phyloP scores from a whole-genome alignment of 2,329 filamentous ascomycete species.

The Ophiobolus disseminans region DNA sequence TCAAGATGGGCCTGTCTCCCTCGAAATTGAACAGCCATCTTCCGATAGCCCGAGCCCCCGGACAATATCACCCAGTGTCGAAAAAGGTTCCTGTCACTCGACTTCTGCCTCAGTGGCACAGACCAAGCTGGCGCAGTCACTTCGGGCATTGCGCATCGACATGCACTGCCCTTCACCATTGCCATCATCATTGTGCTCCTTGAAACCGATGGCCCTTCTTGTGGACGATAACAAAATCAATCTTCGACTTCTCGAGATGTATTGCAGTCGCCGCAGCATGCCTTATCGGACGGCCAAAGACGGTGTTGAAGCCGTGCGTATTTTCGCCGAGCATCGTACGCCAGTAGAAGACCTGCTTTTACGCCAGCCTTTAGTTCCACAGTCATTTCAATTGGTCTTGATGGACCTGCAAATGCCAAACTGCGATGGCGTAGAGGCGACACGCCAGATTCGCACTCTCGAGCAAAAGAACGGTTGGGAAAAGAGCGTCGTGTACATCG shows the following conservation, averaged over 20 bases:
- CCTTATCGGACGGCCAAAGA: constrained; percentile 50
- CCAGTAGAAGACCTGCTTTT: constrained; percentile 10
- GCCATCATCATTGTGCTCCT: background rate
- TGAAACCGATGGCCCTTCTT: constrained; percentile 44
- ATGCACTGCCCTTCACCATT: background rate
- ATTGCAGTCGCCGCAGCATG: constrained; percentile 52
- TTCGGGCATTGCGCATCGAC: constrained; percentile 14
- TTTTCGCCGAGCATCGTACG: constrained; percentile 30
- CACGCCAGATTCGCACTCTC: constrained; percentile 40
- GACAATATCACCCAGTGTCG: too few relatives aligned
- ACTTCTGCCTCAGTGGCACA: too few relatives aligned
- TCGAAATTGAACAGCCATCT: too few relatives aligned
- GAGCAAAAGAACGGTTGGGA: constrained; percentile 36
- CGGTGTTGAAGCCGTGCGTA: constrained; percentile 50
- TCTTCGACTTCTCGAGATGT: constrained; percentile 56
- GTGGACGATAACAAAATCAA: constrained; percentile 58
- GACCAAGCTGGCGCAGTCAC: constrained; percentile 15
- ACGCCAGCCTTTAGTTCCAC: constrained; percentile 1
- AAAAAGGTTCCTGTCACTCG: too few relatives aligned
- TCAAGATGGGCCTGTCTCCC: too few relatives aligned
- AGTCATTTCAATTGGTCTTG: constrained; percentile 45
- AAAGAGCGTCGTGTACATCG: constrained; percentile 39
- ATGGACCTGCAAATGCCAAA: constrained; percentile 54
- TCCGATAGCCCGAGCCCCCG: too few relatives aligned
- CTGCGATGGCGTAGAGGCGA: constrained; percentile 48